Evolutionary conservation across 1,139 yeast genomes (phyloP).

Genomic region (Diutina rugosa): DNA sequence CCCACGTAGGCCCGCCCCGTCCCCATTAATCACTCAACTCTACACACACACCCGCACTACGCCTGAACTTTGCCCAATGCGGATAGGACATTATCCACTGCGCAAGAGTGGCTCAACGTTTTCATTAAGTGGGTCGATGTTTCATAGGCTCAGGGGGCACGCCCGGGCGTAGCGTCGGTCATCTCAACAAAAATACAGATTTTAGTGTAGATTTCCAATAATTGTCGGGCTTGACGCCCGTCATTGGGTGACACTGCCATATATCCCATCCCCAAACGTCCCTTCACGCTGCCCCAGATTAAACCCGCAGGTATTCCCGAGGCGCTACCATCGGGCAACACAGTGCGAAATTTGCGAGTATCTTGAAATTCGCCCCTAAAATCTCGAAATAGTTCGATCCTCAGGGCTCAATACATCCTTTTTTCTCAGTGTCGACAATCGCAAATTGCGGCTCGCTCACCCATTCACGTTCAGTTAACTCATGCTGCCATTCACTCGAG

Average conservation of each 20-base stretch:
- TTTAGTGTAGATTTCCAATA: too few relatives aligned
- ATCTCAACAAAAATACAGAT: neutral
- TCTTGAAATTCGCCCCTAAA: neutral
- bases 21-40: neutral
- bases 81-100: neutral
- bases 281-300: neutral
- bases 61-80: neutral
- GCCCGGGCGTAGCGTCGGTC: neutral
- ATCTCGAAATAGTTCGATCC: neutral
- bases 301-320: conserved; percentile 3
- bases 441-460: neutral
- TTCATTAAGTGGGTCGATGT: neutral
- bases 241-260: neutral
- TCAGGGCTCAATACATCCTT: neutral
- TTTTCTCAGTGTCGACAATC: neutral
- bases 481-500: conserved; percentile 6
- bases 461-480: neutral
- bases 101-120: neutral
- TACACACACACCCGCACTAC: neutral
- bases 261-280: neutral
- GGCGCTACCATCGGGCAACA: neutral
- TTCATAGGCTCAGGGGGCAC: neutral
- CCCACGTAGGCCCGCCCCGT: neutral
- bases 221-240: neutral
- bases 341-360: neutral